Base-by-base conservation (phyloP, 139 green algal genomes). In the Edaphochlamys debaryana region DNA sequence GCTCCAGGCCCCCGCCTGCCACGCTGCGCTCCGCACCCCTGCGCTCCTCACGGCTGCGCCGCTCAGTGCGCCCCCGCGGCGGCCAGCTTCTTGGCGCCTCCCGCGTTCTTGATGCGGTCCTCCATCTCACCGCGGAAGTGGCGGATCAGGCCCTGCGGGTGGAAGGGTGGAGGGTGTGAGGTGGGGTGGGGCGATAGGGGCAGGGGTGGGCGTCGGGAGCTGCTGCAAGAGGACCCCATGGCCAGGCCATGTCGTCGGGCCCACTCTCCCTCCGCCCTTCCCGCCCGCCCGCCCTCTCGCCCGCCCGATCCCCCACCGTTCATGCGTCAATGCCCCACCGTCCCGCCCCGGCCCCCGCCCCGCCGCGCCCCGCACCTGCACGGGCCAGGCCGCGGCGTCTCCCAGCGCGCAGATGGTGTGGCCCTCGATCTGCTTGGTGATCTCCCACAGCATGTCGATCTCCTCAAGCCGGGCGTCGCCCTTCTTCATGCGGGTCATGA, bases 391-490 rank as follows among this genome's bases (percentile, higher is more conserved):
- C 7, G 97, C 97, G 50, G 97, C 97, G 79, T 99, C 97, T 2
- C 97, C 97, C 78, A 99, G 92, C 22, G 97, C 97, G 88, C 97
- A 99, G 84, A 99, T 99, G 48, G 97, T 99, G 93, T 99, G 97
- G 20, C 96, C 95, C 90, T 97, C 94, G 42, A 89, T 89, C 93
- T 99, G 95, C 94, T 98, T 98, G 70, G 95, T 98, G 36, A 98
- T 79, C 95, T 98, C 94, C 93, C 92, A 94, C 79, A 99, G 89
- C 97, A 99, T 99, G 89, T 99, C 96, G 56, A 99, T 98, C 91
- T 99, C 97, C 93, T 99, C 97, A 79, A 99, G 42, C 20, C 85
- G 83, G 3, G 93, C 96, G 54, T 97, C 92, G 3, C 94, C 94
- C 86, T 91, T 88, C 32, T 82, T 91, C 93, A 98, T 97, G 81